Evolutionary conservation across 1,284 basidiomycete species (phyloP).

Genomic region (Pascua guehoae): DNA sequence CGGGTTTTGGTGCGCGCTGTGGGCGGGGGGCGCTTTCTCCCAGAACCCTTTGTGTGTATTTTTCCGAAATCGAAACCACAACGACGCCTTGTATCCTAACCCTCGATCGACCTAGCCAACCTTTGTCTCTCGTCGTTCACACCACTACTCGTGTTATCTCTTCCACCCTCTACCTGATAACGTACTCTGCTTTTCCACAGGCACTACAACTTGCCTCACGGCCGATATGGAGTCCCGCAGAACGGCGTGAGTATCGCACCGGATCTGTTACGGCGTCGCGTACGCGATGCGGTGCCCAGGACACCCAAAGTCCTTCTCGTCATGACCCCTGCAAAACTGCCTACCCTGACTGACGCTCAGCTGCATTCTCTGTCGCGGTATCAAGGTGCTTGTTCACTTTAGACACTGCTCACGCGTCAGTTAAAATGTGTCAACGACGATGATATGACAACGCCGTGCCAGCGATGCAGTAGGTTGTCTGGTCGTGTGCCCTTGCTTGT

Average conservation of each 20-base stretch:
- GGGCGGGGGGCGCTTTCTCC: too few species aligned
- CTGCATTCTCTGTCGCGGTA: conserved; percentile 7
- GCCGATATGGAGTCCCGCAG: conserved; percentile 6
- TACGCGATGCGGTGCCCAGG: not conserved
- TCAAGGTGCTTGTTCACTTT: not conserved
- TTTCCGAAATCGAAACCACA: too few species aligned
- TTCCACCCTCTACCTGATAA: too few species aligned
- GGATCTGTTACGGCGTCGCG: not conserved
- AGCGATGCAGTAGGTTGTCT: not conserved
- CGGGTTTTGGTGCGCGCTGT: too few species aligned
- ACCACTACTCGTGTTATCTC: too few species aligned
- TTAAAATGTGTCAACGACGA: conserved; percentile 6
- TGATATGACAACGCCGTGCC: not conserved
- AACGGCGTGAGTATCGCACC: conserved; percentile 6
- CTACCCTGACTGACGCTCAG: not conserved
- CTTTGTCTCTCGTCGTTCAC: too few species aligned
- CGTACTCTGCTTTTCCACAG: too few species aligned
- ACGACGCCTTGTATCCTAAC: too few species aligned
- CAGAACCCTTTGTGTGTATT: too few species aligned
- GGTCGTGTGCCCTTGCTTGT: not conserved
- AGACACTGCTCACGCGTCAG: not conserved
- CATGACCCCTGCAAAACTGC: not conserved
- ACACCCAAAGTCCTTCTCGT: not conserved
- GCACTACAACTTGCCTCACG: too few species aligned
- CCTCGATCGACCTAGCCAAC: too few species aligned